These are phyloP conservation scores for Coemansia sp. DNA, from an alignment of 192 early-diverging fungal genomes.

Conservation along the genomic window DNA sequence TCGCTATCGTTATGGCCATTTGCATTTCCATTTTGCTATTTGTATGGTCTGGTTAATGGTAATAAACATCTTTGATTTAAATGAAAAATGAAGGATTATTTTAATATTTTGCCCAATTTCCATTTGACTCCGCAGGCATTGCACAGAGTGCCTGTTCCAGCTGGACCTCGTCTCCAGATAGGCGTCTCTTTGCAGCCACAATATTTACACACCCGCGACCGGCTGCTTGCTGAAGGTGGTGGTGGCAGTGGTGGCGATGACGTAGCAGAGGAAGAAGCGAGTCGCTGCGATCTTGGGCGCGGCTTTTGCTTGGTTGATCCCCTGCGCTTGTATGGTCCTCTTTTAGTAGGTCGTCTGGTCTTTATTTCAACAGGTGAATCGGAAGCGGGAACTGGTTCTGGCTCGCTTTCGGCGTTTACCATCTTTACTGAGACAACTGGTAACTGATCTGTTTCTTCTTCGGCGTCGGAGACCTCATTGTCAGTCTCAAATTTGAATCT, in stretches of 20 bases:
- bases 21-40: slow-evolving; percentile 45
- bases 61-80: not conserved
- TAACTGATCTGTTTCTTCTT: not conserved
- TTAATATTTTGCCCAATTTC: slow-evolving; percentile 76
- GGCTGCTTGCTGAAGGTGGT: not conserved
- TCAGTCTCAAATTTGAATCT: not conserved
- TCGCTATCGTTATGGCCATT: slow-evolving; percentile 38
- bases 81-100: not conserved
- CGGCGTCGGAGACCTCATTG: not conserved
- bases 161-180: slow-evolving; percentile 77
- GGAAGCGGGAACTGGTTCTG: not conserved
- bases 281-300: not conserved
- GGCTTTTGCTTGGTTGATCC: not conserved
- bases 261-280: not conserved
- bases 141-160: slow-evolving; percentile 70
- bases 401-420: not conserved
- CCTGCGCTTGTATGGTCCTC: slow-evolving; percentile 5
- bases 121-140: slow-evolving; percentile 84
- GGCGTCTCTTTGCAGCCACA: slow-evolving; percentile 69
- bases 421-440: not conserved
- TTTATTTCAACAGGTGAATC: not conserved
- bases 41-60: slow-evolving; percentile 21
- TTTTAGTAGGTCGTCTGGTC: slow-evolving; percentile 1
- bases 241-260: not conserved
- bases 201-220: slow-evolving; percentile 61